Evolutionary conservation across 1,284 basidiomycete species (phyloP), one percentile per base, ranked within the genome.

Genomic region (Cystobasidium pallidum): DNA sequence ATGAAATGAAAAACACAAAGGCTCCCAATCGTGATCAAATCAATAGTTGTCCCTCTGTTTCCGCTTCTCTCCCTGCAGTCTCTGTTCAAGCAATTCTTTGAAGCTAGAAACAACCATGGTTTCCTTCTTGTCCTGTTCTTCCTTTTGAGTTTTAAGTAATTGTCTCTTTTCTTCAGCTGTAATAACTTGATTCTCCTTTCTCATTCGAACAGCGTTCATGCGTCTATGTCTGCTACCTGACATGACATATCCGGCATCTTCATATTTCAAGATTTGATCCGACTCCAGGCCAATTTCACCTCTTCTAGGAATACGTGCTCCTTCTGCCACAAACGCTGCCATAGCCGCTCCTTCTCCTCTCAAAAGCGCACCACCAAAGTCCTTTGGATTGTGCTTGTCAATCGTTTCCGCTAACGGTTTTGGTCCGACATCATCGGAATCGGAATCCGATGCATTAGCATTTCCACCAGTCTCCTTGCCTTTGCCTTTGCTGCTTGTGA

Each of bases 151-250:
- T 82, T 94, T 94, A 78, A 98, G 81, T 72, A 97, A 92, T 28
- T 91, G 91, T 52, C 94, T 84, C 84, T 97, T 96, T 84, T 99
- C 95, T 83, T 98, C 95, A 0, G 94, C 94, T 4, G 76, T 74
- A 80, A 97, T 95, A 74, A 99, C 94, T 83, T 99, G 95, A 83
- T 97, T 96, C 84, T 99, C 95, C 85, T 98, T 96, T 78, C 95
- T 85, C 87, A 97, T 91, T 74, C 96, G 89, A 45, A 99, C 95
- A 0, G 94, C 96, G 78, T 95, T 78, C 78, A 79, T 79, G 21
- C 81, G 73, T 63, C 78, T 75, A 74, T 99, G 94, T 70, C 95
- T 84, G 79, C 88, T 91, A 52, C 95, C 95, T 78, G 91, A 93
- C 96, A 99, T 99, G 70, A 99, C 95, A 81, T 95, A 99, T n/a